Evolutionary conservation across 306 rosid species (phyloP).

Genomic region (Bauhinia variegata): DNA sequence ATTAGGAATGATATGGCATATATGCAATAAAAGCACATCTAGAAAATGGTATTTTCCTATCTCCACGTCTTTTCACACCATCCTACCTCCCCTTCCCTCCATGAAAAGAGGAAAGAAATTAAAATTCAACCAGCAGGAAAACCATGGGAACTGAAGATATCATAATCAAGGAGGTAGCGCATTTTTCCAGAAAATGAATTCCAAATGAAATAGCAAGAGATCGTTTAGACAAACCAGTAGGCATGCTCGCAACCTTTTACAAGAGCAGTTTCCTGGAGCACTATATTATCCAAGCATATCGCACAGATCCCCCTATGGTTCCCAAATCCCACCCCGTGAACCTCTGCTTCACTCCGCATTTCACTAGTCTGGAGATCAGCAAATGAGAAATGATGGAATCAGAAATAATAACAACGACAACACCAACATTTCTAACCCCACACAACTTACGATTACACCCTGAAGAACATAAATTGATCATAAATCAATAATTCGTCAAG

Average conservation of each 20-base stretch:
- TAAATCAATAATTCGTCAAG: no score
- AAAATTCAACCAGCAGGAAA: constrained; percentile 29
- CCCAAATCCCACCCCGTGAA: constrained; percentile 46
- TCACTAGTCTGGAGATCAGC: constrained; percentile 51
- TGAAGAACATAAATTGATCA: neutral
- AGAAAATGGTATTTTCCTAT: no score
- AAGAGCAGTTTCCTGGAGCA: constrained; percentile 78
- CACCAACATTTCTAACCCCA: neutral
- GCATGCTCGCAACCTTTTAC: constrained; percentile 97
- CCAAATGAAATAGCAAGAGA: constrained; percentile 23
- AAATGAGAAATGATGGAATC: constrained; percentile 15
- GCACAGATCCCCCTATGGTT: constrained; percentile 72
- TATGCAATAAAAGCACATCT: no score
- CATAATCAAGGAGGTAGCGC: constrained; percentile 7
- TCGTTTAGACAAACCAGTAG: constrained; percentile 74
- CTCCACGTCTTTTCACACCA: no score
- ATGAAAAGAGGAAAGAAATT: neutral
- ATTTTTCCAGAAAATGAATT: constrained; percentile 10
- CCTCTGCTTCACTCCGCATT: constrained; percentile 42
- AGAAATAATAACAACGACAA: constrained; percentile 5
- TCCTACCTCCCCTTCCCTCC: no score
- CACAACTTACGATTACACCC: neutral
- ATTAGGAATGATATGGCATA: no score
- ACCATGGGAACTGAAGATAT: constrained; percentile 1
- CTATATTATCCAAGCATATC: constrained; percentile 70